Evolutionary conservation across 352 stramenopile species (phyloP).

Genomic region (Pythium chondricola): DNA sequence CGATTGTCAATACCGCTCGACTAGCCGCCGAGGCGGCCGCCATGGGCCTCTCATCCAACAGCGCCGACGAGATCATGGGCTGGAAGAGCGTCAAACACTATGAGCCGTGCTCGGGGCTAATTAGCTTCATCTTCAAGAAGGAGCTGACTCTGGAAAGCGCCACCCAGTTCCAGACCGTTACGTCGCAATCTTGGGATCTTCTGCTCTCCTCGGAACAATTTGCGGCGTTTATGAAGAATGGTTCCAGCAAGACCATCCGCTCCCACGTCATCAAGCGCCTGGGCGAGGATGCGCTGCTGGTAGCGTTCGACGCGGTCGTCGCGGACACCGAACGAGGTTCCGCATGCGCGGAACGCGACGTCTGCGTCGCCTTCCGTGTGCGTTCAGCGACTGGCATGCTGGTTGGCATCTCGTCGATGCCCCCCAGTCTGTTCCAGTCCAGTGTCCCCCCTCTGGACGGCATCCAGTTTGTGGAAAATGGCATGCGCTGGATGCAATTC

Average conservation of each 20-base stretch:
- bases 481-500: conserved; percentile 22
- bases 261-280: conserved; percentile 14
- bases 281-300: conserved; percentile 14
- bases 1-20: conserved; percentile 14
- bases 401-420: conserved; percentile 14
- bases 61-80: conserved; percentile 3
- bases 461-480: conserved; percentile 10
- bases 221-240: conserved; percentile 3
- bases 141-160: conserved; percentile 1
- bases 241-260: not conserved
- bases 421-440: conserved; percentile 8
- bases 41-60: not conserved
- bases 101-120: not conserved
- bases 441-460: conserved; percentile 2
- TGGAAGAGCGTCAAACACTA: conserved; percentile 9
- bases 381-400: conserved; percentile 12
- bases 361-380: conserved; percentile 18
- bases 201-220: conserved; percentile 8
- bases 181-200: conserved; percentile 8
- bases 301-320: conserved; percentile 15
- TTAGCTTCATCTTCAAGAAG: conserved; percentile 15
- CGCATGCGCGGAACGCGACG: conserved; percentile 6
- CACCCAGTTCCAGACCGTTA: conserved; percentile 3
- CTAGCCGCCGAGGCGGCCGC: conserved; percentile 7
- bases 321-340: not conserved